Base-by-base conservation (phyloP, 257 asterid species). In the Ilex aquifolium region DNA sequence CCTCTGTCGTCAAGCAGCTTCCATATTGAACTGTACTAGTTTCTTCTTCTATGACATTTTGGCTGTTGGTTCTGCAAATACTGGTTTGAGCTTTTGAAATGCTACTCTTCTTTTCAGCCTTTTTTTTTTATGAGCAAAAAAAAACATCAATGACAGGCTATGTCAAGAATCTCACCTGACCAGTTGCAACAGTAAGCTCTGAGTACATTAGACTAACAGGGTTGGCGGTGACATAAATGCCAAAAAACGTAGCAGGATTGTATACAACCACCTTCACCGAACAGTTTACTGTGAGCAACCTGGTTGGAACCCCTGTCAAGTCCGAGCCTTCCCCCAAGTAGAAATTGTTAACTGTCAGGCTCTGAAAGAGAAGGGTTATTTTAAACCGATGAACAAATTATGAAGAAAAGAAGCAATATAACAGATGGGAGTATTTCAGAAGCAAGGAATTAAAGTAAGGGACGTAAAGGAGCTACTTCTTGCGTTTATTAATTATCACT, bases 221-320 rank as follows among this genome's bases (percentile, higher is more conserved):
- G 9, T 51, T 61, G 48, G 84, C 79, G 55, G 69, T 65, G 63
- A 87, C 80, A 62, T 82, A 74, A 60, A 90, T 69, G 46, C 95
- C 95, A 11, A 78, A 90, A 55, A 83, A 80, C 13, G 65, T 75
- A 11, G 95, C 95, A 2, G 92, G 88, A 66, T 90, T 87, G 57
- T 67, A 64, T 31, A 88, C 65, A n/a, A 32, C 60, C 53, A 88
- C 64, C 14, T 36, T 69, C 6, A 82, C 82, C 7, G 96, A 83
- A 64, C 92, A 80, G 42, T 87, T 87, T 10, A 84, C 66, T 6
- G 86, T 69, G 0, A 90, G 56, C 52, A 85, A 50, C 82, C 72
- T 76, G 2, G 87, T 85, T 10, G 96, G 95, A 62, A 90, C 96
- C 27, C 95, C 94, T 1, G 89, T 83, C 16, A 27, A 52, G 60